Evolutionary conservation across 163 green algal genomes (phyloP).

Genomic region (Scenedesmus sp.): DNA sequence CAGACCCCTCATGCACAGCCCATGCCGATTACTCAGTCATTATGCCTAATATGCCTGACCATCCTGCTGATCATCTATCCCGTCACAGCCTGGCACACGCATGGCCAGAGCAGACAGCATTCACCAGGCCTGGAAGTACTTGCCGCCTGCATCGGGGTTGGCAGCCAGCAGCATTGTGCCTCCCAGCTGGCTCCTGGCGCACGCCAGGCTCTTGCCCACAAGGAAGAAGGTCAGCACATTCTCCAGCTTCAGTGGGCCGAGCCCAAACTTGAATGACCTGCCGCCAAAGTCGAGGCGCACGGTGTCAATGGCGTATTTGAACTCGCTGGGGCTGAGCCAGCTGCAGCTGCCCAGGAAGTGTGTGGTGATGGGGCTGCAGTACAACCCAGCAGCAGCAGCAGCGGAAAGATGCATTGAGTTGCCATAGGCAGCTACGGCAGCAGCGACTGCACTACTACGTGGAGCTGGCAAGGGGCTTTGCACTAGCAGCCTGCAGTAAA

Average conservation of each 20-base stretch:
- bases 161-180: slow-evolving; percentile 55
- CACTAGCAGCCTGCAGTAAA: too few relatives aligned
- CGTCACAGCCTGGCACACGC: neutral
- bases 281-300: slow-evolving; percentile 33
- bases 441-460: too few relatives aligned
- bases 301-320: slow-evolving; percentile 38
- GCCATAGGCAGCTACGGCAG: too few relatives aligned
- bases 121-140: slow-evolving; percentile 47
- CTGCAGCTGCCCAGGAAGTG: slow-evolving; percentile 50
- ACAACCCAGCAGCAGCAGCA: neutral
- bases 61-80: too few relatives aligned
- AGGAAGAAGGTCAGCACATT: slow-evolving; percentile 52
- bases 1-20: too few relatives aligned
- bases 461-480: too few relatives aligned
- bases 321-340: slow-evolving; percentile 1
- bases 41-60: too few relatives aligned
- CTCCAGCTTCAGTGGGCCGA: slow-evolving; percentile 27
- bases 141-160: slow-evolving; percentile 2
- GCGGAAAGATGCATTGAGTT: neutral
- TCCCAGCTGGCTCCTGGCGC: slow-evolving; percentile 42
- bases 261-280: neutral
- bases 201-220: neutral
- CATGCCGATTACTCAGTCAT: too few relatives aligned
- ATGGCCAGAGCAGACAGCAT: neutral
- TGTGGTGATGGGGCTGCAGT: slow-evolving; percentile 34